Evolutionary conservation across 345 rosid species (phyloP), one percentile per base, ranked within the genome.

Genomic region (Euphorbia pulcherrima): DNA sequence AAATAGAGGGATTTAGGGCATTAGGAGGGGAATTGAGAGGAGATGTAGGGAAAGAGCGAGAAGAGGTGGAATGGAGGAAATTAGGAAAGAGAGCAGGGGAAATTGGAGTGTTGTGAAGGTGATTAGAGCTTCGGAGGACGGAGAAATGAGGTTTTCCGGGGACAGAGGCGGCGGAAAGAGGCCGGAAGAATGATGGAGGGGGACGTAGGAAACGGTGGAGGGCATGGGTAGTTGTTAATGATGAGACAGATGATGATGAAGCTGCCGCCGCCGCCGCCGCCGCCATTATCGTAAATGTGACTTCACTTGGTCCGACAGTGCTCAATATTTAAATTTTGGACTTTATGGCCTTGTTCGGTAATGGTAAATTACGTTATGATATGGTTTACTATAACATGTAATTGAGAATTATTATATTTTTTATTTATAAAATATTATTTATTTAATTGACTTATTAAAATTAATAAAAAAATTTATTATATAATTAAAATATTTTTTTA

Each of bases 201-300:
- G 67, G 66, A 46, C 73, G 63, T 10, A 75, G 57, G 74, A 69
- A 40, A 5, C 50, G 63, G 54, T 69, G 70, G 48, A 69, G 73
- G 67, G 60, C 35, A 24, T 64, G 62, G 50, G 69, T 37, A 8
- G 70, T 37, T 14, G 68, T 16, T 14, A 61, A 60, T 53, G 39
- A 41, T 13, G 50, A 44, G 41, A 39, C 20, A 23, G 48, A 2
- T 58, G 40, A 20, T 55, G 59, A 27, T 27, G 70, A 55, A 6
- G 74, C 10, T 27, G 55, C 8, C 18, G 53, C 64, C 35, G 23
- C 74, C 62, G 67, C 73, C 73, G 60, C 60, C n/a, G 20, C 11
- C n/a, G 13, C 26, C n/a, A n/a, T n/a, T n/a, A n/a, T n/a, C n/a
- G n/a, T n/a, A n/a, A 27, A 23, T 13, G 50, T 21, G 44, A 17